Conservation (phyloP, 306 rosid species). For the Corylus avellana region DNA sequence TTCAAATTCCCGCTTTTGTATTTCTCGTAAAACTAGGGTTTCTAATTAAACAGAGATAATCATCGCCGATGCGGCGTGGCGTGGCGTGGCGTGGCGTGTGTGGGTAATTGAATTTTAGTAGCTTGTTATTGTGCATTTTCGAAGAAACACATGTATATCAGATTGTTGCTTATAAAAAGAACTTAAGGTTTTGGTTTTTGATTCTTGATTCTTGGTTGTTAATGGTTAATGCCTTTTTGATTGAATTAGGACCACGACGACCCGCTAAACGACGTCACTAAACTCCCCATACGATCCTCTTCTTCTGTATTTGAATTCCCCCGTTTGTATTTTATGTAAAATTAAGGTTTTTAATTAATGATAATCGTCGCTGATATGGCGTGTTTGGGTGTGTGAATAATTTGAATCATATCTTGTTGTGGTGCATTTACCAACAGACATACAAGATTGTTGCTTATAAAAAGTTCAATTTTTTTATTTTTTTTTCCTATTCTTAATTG, state of each 20-base stretch:
- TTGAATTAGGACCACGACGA: slow-evolving; percentile 2
- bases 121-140: background rate
- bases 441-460: background rate
- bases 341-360: background rate
- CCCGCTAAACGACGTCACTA: slow-evolving; percentile 17
- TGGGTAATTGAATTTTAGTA: background rate
- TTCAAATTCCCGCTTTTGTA: background rate
- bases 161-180: background rate
- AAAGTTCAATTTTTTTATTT: background rate
- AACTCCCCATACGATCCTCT: slow-evolving; percentile 46
- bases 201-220: background rate
- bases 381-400: background rate
- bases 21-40: background rate
- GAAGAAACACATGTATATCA: no score
- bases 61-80: background rate
- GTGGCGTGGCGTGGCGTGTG: background rate
- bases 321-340: background rate
- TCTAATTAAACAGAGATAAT: background rate
- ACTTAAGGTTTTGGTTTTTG: background rate
- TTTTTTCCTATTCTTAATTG: background rate
- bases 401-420: background rate
- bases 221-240: background rate
- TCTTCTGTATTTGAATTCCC: slow-evolving; percentile 17
- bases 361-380: background rate
- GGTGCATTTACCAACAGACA: background rate